These are phyloP conservation scores for Dothistroma pini DNA, from an alignment of 2,329 filamentous ascomycete species.

Conservation along the genomic window DNA sequence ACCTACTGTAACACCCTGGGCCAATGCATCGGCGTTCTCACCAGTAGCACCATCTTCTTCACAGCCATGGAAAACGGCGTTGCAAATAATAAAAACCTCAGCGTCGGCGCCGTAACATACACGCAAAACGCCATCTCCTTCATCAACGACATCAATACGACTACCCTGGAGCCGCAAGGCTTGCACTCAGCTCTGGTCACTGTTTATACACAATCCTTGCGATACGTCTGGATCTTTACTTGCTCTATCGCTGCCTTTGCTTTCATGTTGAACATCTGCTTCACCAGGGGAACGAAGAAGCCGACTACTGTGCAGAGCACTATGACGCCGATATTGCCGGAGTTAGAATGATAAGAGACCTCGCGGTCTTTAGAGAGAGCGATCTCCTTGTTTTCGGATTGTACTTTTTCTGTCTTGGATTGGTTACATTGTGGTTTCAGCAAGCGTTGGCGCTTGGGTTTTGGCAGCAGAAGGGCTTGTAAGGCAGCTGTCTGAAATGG, in stretches of 20 bases:
- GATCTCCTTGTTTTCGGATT: not conserved
- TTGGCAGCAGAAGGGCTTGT: not conserved
- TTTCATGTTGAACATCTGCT: slow-evolving; percentile 6
- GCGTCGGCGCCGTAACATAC: not conserved
- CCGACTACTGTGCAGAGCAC: not conserved
- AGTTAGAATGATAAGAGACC: slow-evolving; percentile 1
- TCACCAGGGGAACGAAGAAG: slow-evolving; percentile 1
- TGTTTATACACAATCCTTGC: not conserved
- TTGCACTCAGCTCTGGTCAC: not conserved
- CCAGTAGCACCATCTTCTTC: slow-evolving; percentile 67
- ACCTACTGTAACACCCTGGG: slow-evolving; percentile 64
- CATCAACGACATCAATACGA: not conserved
- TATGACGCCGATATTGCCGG: not conserved
- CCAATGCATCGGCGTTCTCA: slow-evolving; percentile 62
- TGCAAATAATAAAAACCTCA: not conserved
- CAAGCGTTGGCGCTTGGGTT: not conserved
- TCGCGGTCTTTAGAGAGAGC: not conserved
- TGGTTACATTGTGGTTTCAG: not conserved
- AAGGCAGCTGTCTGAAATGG: not conserved
- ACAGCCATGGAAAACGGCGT: slow-evolving; percentile 32
- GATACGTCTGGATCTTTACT: slow-evolving; percentile 5
- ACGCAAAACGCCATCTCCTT: not conserved
- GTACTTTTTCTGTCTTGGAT: not conserved
- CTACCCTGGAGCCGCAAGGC: not conserved
- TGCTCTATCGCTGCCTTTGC: slow-evolving; percentile 1